These are phyloP conservation scores for Coemansia sp. DNA, from an alignment of 192 early-diverging fungal genomes.

Conservation along the genomic window DNA sequence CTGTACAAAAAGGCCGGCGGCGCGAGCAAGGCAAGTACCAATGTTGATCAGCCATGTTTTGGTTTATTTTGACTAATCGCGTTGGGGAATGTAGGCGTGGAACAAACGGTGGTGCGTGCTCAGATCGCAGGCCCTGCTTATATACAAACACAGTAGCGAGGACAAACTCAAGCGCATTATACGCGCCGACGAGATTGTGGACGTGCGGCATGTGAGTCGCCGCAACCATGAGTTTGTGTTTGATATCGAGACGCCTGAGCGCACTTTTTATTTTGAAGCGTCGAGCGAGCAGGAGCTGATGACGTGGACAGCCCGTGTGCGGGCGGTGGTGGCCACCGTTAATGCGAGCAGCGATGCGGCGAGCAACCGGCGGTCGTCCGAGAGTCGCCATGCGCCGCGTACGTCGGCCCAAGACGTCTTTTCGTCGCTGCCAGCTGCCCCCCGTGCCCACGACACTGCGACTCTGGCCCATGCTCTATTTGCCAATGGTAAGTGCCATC, in stretches of 20 bases:
- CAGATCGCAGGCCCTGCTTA: constrained; percentile 45
- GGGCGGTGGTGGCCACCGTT: constrained; percentile 21
- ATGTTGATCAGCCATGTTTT: neutral
- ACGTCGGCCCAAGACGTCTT: constrained; percentile 17
- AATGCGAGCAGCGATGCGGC: constrained; percentile 18
- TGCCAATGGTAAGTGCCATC: constrained; percentile 19
- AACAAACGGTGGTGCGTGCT: constrained; percentile 56
- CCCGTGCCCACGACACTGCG: constrained; percentile 14
- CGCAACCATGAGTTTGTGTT: constrained; percentile 52
- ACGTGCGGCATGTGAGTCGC: constrained; percentile 24
- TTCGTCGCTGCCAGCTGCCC: constrained; percentile 28
- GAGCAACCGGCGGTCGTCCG: constrained; percentile 23
- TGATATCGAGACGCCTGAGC: constrained; percentile 36
- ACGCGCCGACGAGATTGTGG: constrained; percentile 48
- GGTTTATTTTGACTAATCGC: constrained; percentile 1
- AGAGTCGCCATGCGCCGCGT: constrained; percentile 19
- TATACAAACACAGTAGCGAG: constrained; percentile 47
- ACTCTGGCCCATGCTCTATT: constrained; percentile 27
- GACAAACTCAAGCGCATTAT: constrained; percentile 51
- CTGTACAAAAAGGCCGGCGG: constrained; percentile 47
- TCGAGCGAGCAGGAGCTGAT: constrained; percentile 50
- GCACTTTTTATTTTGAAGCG: constrained; percentile 50
- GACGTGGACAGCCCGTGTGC: constrained; percentile 31
- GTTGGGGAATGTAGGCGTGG: constrained; percentile 32
- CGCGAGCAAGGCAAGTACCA: constrained; percentile 44